Conservation (phyloP, 345 rosid species). For the Salix koriyanagi region DNA sequence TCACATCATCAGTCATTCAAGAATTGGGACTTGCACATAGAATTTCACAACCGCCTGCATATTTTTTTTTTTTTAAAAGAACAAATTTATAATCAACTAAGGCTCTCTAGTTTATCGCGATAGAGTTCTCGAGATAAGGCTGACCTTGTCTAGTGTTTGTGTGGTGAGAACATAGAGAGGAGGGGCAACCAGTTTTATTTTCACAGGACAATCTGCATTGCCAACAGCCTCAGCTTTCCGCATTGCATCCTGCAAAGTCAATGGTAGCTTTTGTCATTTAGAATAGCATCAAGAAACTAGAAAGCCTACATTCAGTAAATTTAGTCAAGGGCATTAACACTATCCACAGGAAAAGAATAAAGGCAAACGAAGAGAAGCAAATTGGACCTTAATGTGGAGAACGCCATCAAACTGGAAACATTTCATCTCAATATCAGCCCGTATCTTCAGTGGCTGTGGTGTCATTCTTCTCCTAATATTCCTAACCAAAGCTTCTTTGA, state of each 20-base stretch:
- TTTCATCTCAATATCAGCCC: constrained; percentile 93
- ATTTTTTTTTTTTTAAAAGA: too few species aligned
- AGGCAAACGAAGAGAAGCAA: neutral
- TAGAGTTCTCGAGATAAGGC: neutral
- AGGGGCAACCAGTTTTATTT: constrained; percentile 92
- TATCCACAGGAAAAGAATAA: neutral
- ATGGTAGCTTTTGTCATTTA: neutral
- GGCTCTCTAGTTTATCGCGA: neutral
- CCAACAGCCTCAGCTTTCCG: constrained; percentile 93
- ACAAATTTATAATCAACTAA: neutral
- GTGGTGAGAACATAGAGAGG: constrained; percentile 97
- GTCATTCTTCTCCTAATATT: constrained; percentile 96
- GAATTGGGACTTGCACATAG: neutral
- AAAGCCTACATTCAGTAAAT: neutral
- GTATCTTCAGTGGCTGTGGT: constrained; percentile 89
- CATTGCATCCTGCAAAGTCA: constrained; percentile 78
- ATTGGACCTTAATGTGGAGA: constrained; percentile 81
- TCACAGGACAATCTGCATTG: constrained; percentile 85
- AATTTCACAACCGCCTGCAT: neutral
- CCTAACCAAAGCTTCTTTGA: constrained; percentile 78
- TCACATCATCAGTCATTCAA: neutral
- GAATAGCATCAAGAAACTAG: neutral
- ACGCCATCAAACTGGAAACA: constrained; percentile 99
- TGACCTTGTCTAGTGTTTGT: constrained; percentile 96
- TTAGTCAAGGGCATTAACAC: neutral